Evolutionary conservation across 257 asterid genomes (phyloP), one percentile per base, ranked within the genome.

Genomic region (Solanum paucissectum): DNA sequence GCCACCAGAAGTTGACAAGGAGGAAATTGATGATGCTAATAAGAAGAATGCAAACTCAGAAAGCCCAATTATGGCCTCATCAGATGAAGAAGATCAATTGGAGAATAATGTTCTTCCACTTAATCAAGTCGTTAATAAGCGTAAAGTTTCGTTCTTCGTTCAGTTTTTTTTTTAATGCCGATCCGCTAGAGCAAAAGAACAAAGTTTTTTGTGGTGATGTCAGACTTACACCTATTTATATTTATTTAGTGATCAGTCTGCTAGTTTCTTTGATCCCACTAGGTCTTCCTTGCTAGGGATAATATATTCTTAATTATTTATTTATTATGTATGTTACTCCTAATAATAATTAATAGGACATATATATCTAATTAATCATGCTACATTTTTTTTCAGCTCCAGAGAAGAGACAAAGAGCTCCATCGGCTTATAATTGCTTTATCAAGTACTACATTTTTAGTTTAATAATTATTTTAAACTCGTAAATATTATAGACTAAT

Each of bases 351-450:
- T 29, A 29, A 1, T 29, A 38, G 16, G 25, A 60, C 68, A 9
- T 37, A 69, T 16, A 12, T 33, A 32, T 32, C 12, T 71, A 71
- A 14, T 7, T 32, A n/a, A 55, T 14, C 68, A 27, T 44, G 29
- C 20, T 75, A 12, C 37, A 3, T 2, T 1, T 16, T 85, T 87
- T 83, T 38, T 86, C 95, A 96, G 98, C 98, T 18, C 96, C 98
- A 0, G 93, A 90, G 92, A 95, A 93, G 92, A 95, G 93, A 69
- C 96, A 92, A 20, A 93, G 99, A 72, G 91, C 95, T 46, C 98
- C 97, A 18, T 92, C 99, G 29, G 96, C 95, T 76, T 96, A 96
- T 91, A 96, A 96, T 88, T 89, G 88, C 90, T 96, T 96, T 94
- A 93, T 96, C 93, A 95, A 93, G 98, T 94, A 93, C 12, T 94